Percentiles rank a stretch among this genome's conserved stretches.
Evolutionary conservation across 257 asterid genomes (phyloP).

Genomic region (Solanum etuberosum): DNA sequence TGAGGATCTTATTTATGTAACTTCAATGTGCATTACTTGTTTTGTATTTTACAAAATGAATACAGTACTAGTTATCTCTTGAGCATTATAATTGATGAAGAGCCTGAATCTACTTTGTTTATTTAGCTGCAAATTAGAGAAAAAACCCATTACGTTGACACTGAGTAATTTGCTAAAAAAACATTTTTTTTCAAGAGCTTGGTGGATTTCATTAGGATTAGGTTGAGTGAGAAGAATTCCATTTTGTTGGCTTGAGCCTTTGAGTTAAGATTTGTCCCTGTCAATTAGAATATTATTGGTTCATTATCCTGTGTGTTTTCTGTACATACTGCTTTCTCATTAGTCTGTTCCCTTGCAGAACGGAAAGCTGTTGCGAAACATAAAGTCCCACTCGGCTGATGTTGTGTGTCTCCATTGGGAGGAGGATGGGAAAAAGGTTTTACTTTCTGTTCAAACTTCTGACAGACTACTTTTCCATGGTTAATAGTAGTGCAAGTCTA

Average conservation of each 20-base stretch:
- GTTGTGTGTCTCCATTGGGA: constrained; percentile 88
- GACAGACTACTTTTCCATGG: background rate
- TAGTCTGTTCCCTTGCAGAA: constrained; percentile 33
- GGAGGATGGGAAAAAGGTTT: constrained; percentile 54
- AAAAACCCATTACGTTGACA: background rate
- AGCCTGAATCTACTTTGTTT: background rate
- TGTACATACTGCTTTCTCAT: background rate
- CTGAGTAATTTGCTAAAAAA: background rate
- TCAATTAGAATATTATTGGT: background rate
- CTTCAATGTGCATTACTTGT: background rate
- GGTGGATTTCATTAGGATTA: background rate
- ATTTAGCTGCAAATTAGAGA: background rate
- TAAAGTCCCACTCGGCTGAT: constrained; percentile 59
- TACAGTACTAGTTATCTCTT: background rate
- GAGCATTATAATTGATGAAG: background rate
- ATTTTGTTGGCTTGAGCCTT: background rate
- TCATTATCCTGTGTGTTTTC: background rate
- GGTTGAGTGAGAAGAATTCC: background rate
- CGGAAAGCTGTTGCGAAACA: constrained; percentile 79
- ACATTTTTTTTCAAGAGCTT: background rate
- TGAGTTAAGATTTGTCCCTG: background rate
- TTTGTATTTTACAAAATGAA: background rate
- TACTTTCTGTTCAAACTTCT: background rate
- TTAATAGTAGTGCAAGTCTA: background rate
- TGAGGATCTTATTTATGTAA: background rate